These are phyloP conservation scores for Escovopsis sp. DNA, from an alignment of 2,329 filamentous ascomycete species.

Conservation along the genomic window DNA sequence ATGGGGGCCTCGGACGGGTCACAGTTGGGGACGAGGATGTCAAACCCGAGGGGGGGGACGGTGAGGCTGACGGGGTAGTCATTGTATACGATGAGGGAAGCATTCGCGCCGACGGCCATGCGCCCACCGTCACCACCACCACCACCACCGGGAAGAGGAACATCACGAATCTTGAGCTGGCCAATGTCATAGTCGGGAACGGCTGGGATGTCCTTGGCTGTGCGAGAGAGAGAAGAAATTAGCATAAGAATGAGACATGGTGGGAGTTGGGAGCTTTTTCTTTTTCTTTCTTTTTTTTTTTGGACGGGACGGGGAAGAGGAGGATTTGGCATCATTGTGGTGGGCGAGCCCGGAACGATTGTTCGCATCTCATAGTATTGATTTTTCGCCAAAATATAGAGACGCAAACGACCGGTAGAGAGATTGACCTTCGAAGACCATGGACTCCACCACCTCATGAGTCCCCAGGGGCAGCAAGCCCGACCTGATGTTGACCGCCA, in stretches of 20 bases:
- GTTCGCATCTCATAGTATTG: slow-evolving; percentile 22
- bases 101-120: slow-evolving; percentile 64
- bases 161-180: slow-evolving; percentile 64
- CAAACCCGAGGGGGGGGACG: slow-evolving; percentile 68
- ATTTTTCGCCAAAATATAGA: slow-evolving; percentile 46
- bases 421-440: slow-evolving; percentile 72
- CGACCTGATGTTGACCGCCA: slow-evolving; percentile 58
- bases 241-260: slow-evolving; percentile 11
- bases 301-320: too few species aligned
- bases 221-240: slow-evolving; percentile 15
- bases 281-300: slow-evolving; percentile 7
- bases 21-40: slow-evolving; percentile 75
- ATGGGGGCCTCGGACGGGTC: slow-evolving; percentile 56
- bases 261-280: slow-evolving; percentile 7
- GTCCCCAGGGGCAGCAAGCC: slow-evolving; percentile 67
- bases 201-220: slow-evolving; percentile 55
- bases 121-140: slow-evolving; percentile 28
- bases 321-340: too few species aligned
- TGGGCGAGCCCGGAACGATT: too few species aligned
- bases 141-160: too few species aligned
- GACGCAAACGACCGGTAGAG: slow-evolving; percentile 49
- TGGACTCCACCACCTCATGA: slow-evolving; percentile 56
- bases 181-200: slow-evolving; percentile 74
- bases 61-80: slow-evolving; percentile 62
- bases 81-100: slow-evolving; percentile 57